Conservation (phyloP, 129 eudicot genomes). For the Flaveria robusta region DNA sequence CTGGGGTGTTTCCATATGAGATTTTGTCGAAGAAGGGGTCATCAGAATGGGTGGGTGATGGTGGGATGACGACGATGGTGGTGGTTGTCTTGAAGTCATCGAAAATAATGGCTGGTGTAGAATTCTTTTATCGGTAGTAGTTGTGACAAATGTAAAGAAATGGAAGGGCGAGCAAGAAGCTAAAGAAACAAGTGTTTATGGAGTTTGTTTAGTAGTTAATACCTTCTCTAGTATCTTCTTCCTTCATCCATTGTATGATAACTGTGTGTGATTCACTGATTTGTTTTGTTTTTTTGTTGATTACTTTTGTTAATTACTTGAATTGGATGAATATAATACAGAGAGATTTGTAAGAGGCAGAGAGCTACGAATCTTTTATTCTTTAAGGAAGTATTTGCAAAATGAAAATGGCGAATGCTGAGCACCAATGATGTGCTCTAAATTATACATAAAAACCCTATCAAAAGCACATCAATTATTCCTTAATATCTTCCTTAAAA, state of each 20-base stretch:
- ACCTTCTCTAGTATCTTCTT: slow-evolving; percentile 35
- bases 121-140: slow-evolving; percentile 20
- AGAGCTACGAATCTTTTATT: neutral
- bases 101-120: slow-evolving; percentile 93
- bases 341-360: slow-evolving; percentile 1
- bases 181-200: slow-evolving; percentile 20
- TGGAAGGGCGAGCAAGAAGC: slow-evolving; percentile 35
- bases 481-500: too few species aligned
- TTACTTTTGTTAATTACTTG: too few species aligned
- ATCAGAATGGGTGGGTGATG: too few species aligned
- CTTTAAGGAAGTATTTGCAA: neutral
- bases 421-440: too few species aligned
- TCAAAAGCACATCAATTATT: too few species aligned
- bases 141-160: slow-evolving; percentile 24
- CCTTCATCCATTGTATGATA: slow-evolving; percentile 55
- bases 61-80: slow-evolving; percentile 33
- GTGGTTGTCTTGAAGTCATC: slow-evolving; percentile 58
- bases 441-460: too few species aligned
- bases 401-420: slow-evolving; percentile 22
- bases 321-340: neutral
- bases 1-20: slow-evolving; percentile 51
- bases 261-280: too few species aligned
- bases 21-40: too few species aligned
- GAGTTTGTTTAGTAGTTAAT: slow-evolving; percentile 35
- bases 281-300: too few species aligned